phyloP scores from a whole-genome alignment of 2,329 filamentous ascomycete species.

The Colletotrichum sp. region DNA sequence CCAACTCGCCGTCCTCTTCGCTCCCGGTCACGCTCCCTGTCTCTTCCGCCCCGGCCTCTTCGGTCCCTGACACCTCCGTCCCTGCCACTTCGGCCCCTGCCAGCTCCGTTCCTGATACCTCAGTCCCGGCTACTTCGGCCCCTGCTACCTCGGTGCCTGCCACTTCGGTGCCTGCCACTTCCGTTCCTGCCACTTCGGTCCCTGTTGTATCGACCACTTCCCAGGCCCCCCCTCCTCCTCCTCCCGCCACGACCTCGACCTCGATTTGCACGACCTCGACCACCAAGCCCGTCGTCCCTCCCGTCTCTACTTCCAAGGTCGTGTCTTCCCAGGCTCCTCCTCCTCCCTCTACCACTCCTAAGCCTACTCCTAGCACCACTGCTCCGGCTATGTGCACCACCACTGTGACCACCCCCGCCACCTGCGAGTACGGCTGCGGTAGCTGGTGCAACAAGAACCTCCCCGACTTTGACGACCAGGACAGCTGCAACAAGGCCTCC shows the following conservation, averaged over 20 bases:
- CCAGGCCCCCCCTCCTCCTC: conserved; percentile 20
- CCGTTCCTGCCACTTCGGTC: conserved; percentile 9
- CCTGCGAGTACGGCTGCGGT: conserved; percentile 60
- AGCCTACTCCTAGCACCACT: conserved; percentile 35
- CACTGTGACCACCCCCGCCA: conserved; percentile 47
- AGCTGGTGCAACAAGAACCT: conserved; percentile 58
- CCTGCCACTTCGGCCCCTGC: neutral
- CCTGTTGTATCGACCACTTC: conserved; percentile 12
- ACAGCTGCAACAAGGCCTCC: conserved; percentile 45
- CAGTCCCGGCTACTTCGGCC: conserved; percentile 10
- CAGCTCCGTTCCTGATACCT: neutral
- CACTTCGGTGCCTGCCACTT: neutral
- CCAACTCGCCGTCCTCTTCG: conserved; percentile 21
- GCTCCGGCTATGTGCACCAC: conserved; percentile 51
- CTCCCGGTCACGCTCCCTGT: conserved; percentile 23
- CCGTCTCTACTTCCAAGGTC: neutral
- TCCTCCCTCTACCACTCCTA: conserved; percentile 20
- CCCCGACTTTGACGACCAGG: conserved; percentile 50
- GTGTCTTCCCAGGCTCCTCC: neutral
- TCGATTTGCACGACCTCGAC: conserved; percentile 4
- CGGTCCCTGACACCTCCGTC: neutral
- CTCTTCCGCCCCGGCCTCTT: neutral
- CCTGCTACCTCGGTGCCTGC: neutral
- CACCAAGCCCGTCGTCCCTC: conserved; percentile 12
- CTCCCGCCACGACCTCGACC: conserved; percentile 18